Conservation (phyloP, 306 rosid genomes). For the Corylus heterophylla region DNA sequence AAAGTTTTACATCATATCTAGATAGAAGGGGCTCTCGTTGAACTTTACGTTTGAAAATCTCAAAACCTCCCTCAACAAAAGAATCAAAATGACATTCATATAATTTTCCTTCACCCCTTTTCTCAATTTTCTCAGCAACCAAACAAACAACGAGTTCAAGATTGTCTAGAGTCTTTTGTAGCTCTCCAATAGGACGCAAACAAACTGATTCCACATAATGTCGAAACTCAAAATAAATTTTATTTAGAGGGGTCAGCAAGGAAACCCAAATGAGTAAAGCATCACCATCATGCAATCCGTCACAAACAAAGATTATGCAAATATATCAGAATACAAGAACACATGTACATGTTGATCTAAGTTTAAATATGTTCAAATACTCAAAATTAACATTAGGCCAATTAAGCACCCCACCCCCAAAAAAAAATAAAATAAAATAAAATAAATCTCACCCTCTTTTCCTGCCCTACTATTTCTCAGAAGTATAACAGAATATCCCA, state of each 20-base stretch:
- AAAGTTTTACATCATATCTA: no score
- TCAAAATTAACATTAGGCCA: neutral
- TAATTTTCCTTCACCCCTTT: neutral
- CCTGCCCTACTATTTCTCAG: neutral
- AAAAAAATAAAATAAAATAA: neutral
- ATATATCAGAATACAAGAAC: neutral
- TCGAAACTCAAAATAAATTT: neutral
- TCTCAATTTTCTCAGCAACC: neutral
- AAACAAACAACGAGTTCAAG: neutral
- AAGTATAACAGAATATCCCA: neutral
- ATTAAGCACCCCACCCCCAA: neutral
- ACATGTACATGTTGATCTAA: neutral
- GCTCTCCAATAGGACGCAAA: neutral
- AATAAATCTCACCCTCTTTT: constrained; percentile 1
- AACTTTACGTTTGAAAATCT: neutral
- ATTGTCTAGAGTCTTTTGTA: neutral
- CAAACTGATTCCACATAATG: neutral
- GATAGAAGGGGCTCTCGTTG: neutral
- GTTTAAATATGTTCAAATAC: neutral
- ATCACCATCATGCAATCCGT: neutral
- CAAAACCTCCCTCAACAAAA: neutral
- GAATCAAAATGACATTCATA: neutral
- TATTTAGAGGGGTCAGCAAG: neutral
- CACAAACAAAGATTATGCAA: neutral
- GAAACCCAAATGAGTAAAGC: neutral